Evolutionary conservation across 2,329 filamentous ascomycete genomes (phyloP), one percentile per base, ranked within the genome.

Genomic region (Nemania serpens): DNA sequence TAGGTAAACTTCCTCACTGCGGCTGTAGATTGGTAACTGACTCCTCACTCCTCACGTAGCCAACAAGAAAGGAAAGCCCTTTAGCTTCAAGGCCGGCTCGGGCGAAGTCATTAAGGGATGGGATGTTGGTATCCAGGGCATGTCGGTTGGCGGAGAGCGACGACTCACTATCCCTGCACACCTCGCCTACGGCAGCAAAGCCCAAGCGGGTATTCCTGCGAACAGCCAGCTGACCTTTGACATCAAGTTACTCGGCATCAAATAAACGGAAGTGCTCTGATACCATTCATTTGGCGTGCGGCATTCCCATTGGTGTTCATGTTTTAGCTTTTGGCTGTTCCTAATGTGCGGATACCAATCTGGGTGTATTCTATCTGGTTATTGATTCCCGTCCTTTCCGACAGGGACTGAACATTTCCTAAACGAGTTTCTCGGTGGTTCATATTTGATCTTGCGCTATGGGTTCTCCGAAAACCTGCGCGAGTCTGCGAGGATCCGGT

Each of bases 1-100:
- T 93, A 80, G 83, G 89, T 85, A 37, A 47, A 39, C 17, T 42
- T 22, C 17, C 42, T 34, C 10, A 3, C 15, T 10, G 2, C 2
- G 33, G 15, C 4, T 47, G 3, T 13, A 6, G 15, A 18, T 39
- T 15, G 3, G 25, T 52, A 11, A 43, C 62, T 68, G 33, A 66
- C 52, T 37, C 18, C 9, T 47, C 6, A n/a, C n/a, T n/a, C n/a
- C n/a, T n/a, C 51, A 42, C n/a, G 46, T 71, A 93, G 91, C 93
- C 78, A 98, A 99, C 86, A 99, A 98, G 86, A 97, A 96, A 83
- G 95, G 95, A 72, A 93, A 96, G 82, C 94, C 96, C 60, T 99
- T 99, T 82, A 85, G 85, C 69, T 98, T 98, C 87, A 96, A 94
- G 84, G 88, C 96, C 63, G 96, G 95, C 70, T 87, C 88, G 75